A percentile compares a stretch with the other conserved stretches of the same genome.
Evolutionary conservation across 148 eudicot genomes (phyloP).

Genomic region (Cornus florida): DNA sequence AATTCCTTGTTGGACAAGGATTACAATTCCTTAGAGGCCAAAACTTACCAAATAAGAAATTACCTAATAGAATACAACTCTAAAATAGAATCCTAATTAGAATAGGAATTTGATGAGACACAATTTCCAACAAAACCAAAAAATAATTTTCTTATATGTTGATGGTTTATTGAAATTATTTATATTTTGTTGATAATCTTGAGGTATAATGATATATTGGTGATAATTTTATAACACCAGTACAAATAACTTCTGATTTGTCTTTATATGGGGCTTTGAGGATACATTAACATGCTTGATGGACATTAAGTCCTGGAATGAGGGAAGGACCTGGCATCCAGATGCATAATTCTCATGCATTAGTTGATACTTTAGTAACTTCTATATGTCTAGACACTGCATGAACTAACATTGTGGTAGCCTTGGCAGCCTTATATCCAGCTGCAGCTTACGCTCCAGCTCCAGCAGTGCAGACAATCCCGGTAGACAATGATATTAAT

Average conservation of each 20-base stretch:
- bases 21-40: too few relatives aligned
- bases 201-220: too few relatives aligned
- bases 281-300: neutral
- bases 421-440: conserved; percentile 69
- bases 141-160: too few relatives aligned
- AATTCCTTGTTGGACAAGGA: too few relatives aligned
- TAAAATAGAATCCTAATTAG: too few relatives aligned
- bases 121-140: too few relatives aligned
- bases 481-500: conserved; percentile 70
- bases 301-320: neutral
- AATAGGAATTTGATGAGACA: too few relatives aligned
- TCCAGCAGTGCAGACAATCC: conserved; percentile 56
- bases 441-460: conserved; percentile 62
- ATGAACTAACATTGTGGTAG: conserved; percentile 12
- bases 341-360: conserved; percentile 2
- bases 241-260: neutral
- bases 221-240: neutral
- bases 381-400: neutral
- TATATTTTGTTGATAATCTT: too few relatives aligned
- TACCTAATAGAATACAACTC: too few relatives aligned
- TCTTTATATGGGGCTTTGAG: neutral
- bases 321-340: neutral
- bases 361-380: neutral
- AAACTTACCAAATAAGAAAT: too few relatives aligned
- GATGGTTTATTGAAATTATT: too few relatives aligned